A percentile compares a stretch with the other conserved stretches of the same genome.
phyloP scores from a whole-genome alignment of 164 flowering plant species.

The Sedum album region DNA sequence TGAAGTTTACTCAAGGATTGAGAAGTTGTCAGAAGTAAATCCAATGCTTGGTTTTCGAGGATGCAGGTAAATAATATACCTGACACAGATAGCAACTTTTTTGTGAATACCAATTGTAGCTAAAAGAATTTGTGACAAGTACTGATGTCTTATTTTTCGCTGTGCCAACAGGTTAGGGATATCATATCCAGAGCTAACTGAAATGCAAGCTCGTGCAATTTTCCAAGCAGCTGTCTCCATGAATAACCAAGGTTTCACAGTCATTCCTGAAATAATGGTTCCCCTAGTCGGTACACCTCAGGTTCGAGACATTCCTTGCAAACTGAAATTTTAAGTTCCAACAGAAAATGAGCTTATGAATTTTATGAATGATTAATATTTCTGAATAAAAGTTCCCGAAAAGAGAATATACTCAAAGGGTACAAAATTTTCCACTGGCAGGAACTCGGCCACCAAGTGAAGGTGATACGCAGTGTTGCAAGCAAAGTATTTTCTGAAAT shows the following conservation, averaged over 20 bases:
- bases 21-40: constrained; percentile 93
- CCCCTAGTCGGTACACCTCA: constrained; percentile 98
- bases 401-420: background rate
- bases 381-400: background rate
- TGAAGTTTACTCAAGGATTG: constrained; percentile 71
- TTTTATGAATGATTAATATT: too few species aligned
- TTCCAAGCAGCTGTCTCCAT: constrained; percentile 81
- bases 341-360: background rate
- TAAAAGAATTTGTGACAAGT: too few species aligned
- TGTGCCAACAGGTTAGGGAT: constrained; percentile 72
- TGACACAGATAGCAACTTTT: too few species aligned
- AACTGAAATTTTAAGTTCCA: background rate
- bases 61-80: constrained; percentile 60
- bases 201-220: constrained; percentile 95
- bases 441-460: constrained; percentile 88
- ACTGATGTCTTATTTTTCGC: background rate
- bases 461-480: constrained; percentile 56
- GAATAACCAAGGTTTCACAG: constrained; percentile 67
- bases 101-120: background rate
- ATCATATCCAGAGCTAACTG: constrained; percentile 89
- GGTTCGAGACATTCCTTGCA: constrained; percentile 21
- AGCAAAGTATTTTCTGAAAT: constrained; percentile 71
- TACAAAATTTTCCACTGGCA: constrained; percentile 26
- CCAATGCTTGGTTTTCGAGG: constrained; percentile 99
- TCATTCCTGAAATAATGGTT: constrained; percentile 94